phyloP scores from a whole-genome alignment of 441 rosid genomes.

The Breynia disticha region DNA sequence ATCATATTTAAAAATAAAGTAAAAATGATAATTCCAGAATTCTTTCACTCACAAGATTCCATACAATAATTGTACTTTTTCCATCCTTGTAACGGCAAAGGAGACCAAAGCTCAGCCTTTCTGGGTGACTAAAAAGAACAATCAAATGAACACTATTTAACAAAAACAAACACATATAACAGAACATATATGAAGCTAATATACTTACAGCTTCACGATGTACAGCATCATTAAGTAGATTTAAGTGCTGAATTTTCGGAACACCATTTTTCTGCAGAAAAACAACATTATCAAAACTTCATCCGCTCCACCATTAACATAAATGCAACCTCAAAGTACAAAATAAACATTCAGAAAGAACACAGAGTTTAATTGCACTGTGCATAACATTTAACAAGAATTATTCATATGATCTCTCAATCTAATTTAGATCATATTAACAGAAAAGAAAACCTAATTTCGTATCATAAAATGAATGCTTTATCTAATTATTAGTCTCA shows the following conservation, averaged over 20 bases:
- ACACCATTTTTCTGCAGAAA: constrained; percentile 25
- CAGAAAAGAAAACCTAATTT: too few species aligned
- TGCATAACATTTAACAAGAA: too few species aligned
- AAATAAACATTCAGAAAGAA: too few species aligned
- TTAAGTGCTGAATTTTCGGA: constrained; percentile 31
- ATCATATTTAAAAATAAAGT: neutral
- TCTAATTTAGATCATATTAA: too few species aligned
- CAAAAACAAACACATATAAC: neutral
- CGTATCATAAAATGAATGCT: too few species aligned
- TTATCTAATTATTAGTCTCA: too few species aligned
- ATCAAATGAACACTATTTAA: neutral
- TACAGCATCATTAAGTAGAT: constrained; percentile 33
- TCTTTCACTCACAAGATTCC: constrained; percentile 42
- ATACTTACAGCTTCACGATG: constrained; percentile 32
- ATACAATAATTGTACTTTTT: constrained; percentile 41
- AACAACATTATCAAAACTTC: neutral
- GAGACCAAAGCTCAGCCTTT: constrained; percentile 65
- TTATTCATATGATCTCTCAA: too few species aligned
- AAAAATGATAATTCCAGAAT: neutral
- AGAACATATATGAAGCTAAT: neutral
- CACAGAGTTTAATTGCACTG: too few species aligned
- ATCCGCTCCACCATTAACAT: too few species aligned
- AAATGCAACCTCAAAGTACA: too few species aligned
- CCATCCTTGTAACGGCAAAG: constrained; percentile 86
- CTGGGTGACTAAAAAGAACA: constrained; percentile 35